phyloP scores from a whole-genome alignment of 257 asterid species.

The Echites panduratus region DNA sequence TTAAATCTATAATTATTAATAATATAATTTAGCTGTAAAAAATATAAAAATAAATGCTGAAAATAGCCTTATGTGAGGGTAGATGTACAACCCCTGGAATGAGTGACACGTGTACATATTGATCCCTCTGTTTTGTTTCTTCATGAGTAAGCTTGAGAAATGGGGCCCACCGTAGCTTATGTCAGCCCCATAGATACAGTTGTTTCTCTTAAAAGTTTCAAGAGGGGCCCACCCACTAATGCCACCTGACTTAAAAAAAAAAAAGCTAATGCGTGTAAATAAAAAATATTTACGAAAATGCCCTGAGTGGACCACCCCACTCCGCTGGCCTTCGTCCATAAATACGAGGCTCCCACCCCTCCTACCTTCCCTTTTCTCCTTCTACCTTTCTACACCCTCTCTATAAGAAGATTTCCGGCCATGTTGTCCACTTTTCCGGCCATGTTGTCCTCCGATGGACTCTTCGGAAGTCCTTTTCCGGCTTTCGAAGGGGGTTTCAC shows the following conservation, averaged over 20 bases:
- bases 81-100: neutral
- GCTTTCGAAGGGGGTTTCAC: conserved; percentile 49
- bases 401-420: conserved; percentile 30
- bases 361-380: conserved; percentile 62
- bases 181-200: neutral
- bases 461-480: conserved; percentile 31
- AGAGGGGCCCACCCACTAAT: conserved; percentile 35
- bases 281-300: conserved; percentile 20
- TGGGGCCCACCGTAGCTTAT: conserved; percentile 26
- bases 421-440: conserved; percentile 61
- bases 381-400: conserved; percentile 21
- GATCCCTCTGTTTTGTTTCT: conserved; percentile 45
- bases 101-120: conserved; percentile 25
- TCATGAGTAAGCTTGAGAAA: conserved; percentile 62
- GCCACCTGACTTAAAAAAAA: conserved; percentile 78
- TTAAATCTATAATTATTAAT: no score
- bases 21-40: no score
- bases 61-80: no score
- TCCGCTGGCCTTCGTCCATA: conserved; percentile 24
- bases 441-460: conserved; percentile 24
- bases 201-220: conserved; percentile 29
- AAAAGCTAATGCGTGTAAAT: conserved; percentile 5
- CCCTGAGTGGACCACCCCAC: conserved; percentile 30
- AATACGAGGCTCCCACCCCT: conserved; percentile 46
- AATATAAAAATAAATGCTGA: conserved; percentile 5